Conservation (phyloP, 1,139 yeast species). For the Pichia sp. region DNA sequence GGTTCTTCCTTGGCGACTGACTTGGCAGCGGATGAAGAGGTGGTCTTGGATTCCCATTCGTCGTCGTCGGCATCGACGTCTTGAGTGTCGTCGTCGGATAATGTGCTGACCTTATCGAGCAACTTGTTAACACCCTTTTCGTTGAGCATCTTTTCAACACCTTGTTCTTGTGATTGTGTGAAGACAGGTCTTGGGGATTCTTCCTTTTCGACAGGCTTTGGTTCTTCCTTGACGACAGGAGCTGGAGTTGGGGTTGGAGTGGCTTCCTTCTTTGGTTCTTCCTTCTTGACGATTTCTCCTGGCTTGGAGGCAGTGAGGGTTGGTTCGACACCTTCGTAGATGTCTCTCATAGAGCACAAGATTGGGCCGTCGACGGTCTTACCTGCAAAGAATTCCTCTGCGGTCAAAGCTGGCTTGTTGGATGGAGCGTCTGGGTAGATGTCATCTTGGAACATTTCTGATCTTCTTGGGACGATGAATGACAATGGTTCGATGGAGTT, state of each 20-base stretch:
- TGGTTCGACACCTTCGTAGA: slow-evolving; percentile 68
- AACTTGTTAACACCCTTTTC: slow-evolving; percentile 48
- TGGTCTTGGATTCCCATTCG: slow-evolving; percentile 14
- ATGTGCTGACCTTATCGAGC: slow-evolving; percentile 41
- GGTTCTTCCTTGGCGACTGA: too few relatives aligned
- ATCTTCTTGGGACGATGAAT: slow-evolving; percentile 88
- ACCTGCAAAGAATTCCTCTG: slow-evolving; percentile 79
- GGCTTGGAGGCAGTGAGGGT: slow-evolving; percentile 26
- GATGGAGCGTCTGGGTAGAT: slow-evolving; percentile 93
- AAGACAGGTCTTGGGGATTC: slow-evolving; percentile 23
- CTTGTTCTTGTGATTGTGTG: slow-evolving; percentile 32
- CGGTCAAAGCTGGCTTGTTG: slow-evolving; percentile 69
- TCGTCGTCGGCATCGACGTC: slow-evolving; percentile 42
- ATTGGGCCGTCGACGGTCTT: slow-evolving; percentile 82
- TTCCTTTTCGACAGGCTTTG: background rate
- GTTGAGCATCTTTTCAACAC: slow-evolving; percentile 48
- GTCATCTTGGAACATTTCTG: slow-evolving; percentile 90
- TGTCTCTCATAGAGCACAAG: slow-evolving; percentile 67
- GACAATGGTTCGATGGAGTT: slow-evolving; percentile 83
- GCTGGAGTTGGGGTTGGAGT: slow-evolving; percentile 1
- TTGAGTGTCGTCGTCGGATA: slow-evolving; percentile 34
- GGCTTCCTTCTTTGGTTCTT: slow-evolving; percentile 20
- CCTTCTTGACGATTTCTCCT: slow-evolving; percentile 13
- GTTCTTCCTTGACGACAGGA: slow-evolving; percentile 3
- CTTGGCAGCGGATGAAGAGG: background rate